A percentile compares a stretch with the other conserved stretches of the same genome.
phyloP scores from a whole-genome alignment of 163 green algal genomes.

The Smithsoniella earleae region DNA sequence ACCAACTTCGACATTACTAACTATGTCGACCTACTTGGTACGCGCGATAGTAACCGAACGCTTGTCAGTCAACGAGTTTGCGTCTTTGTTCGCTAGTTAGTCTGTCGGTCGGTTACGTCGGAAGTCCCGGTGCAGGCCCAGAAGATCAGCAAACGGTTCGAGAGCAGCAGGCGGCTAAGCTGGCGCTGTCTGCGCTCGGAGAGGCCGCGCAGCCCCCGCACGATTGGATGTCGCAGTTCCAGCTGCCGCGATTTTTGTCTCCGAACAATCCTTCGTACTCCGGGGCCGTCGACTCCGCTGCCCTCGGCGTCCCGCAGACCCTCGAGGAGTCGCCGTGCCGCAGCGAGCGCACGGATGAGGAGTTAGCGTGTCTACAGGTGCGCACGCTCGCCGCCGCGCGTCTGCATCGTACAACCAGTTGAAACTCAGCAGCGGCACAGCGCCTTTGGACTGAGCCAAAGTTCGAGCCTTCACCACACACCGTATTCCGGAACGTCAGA shows the following conservation, averaged over 20 bases:
- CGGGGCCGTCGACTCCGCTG: too few relatives aligned
- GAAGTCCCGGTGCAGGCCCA: background rate
- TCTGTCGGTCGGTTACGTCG: background rate
- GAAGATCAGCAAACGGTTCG: slow-evolving; percentile 8
- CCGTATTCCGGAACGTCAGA: too few relatives aligned
- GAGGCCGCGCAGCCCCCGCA: background rate
- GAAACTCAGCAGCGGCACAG: too few relatives aligned
- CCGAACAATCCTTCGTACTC: background rate
- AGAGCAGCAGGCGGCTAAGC: slow-evolving; percentile 27
- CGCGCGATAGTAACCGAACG: background rate
- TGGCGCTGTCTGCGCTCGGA: background rate
- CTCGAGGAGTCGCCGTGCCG: background rate
- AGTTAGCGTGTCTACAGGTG: too few relatives aligned
- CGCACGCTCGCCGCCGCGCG: too few relatives aligned
- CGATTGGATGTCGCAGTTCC: slow-evolving; percentile 22
- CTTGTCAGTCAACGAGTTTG: background rate
- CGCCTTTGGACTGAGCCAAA: too few relatives aligned
- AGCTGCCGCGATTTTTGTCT: background rate
- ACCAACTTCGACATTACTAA: slow-evolving; percentile 72
- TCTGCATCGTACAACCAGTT: too few relatives aligned
- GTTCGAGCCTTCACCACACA: too few relatives aligned
- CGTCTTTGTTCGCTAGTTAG: background rate
- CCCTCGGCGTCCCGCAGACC: background rate
- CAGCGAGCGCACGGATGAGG: too few relatives aligned
- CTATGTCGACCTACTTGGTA: slow-evolving; percentile 47